Percentiles rank a stretch among this genome's conserved stretches.
These are phyloP conservation scores for Leishmania tropica DNA, from an alignment of 208 protist species.

Conservation along the genomic window DNA sequence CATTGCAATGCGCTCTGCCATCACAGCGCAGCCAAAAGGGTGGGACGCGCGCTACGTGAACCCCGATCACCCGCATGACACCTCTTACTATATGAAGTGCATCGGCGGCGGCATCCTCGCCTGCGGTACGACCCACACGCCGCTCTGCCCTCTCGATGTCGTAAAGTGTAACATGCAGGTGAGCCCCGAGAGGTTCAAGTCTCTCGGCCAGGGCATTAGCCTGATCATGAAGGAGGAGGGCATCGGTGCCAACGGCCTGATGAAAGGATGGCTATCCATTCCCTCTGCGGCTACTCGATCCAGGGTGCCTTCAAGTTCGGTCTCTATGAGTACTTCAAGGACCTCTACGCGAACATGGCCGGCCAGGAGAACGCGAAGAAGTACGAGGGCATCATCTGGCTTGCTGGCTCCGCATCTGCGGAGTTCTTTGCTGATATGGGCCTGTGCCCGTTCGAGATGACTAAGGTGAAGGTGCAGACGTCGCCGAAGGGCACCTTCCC, in stretches of 20 bases:
- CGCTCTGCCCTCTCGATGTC: conserved; percentile 95
- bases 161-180: conserved; percentile 97
- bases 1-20: background rate
- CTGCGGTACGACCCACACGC: conserved; percentile 95
- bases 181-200: conserved; percentile 88
- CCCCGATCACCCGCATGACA: conserved; percentile 66
- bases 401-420: conserved; percentile 92
- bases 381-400: conserved; percentile 85
- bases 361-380: conserved; percentile 84
- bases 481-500: conserved; percentile 83
- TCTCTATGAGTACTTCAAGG: conserved; percentile 96
- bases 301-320: conserved; percentile 96
- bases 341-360: conserved; percentile 84
- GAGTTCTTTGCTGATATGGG: conserved; percentile 97
- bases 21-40: conserved; percentile 27
- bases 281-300: conserved; percentile 93
- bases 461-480: conserved; percentile 94
- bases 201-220: conserved; percentile 57
- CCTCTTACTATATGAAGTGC: conserved; percentile 93
- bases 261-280: conserved; percentile 92
- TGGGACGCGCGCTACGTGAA: conserved; percentile 86
- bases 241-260: too few relatives aligned
- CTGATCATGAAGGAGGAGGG: too few relatives aligned
- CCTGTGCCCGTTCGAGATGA: conserved; percentile 95
- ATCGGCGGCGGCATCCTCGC: conserved; percentile 92